Evolutionary conservation across 495 filamentous ascomycete genomes (phyloP).

Genomic region (Aspergillus olivimuriae): DNA sequence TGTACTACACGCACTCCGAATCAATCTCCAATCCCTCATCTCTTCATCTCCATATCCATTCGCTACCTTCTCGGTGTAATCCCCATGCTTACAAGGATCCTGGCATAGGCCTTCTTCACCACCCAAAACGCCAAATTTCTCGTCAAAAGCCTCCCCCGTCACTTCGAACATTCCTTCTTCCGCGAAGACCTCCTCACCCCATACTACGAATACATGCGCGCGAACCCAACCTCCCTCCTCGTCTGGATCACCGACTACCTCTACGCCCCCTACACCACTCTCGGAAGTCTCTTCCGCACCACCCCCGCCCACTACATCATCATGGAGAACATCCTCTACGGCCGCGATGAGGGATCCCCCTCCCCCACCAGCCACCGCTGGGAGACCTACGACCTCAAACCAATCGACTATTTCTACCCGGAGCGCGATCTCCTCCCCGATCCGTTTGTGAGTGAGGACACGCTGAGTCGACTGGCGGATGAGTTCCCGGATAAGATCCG

Average conservation of each 20-base stretch:
- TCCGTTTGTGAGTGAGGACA: conserved; percentile 49
- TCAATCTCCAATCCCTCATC: not conserved
- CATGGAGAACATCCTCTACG: conserved; percentile 66
- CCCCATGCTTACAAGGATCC: too few species aligned
- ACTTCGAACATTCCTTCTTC: conserved; percentile 65
- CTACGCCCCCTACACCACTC: conserved; percentile 40
- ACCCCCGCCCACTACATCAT: conserved; percentile 62
- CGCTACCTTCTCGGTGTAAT: not conserved
- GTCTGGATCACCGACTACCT: conserved; percentile 66
- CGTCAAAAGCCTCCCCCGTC: conserved; percentile 60
- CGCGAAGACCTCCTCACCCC: conserved; percentile 52
- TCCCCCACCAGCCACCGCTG: conserved; percentile 39
- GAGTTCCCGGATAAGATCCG: conserved; percentile 59
- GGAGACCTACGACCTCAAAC: conserved; percentile 68
- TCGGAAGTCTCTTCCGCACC: conserved; percentile 48
- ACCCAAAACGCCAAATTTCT: conserved; percentile 55
- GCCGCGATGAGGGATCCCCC: conserved; percentile 40
- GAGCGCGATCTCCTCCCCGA: conserved; percentile 61
- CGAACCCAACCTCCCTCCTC: conserved; percentile 49
- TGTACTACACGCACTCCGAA: not conserved
- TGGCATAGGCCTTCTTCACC: conserved; percentile 64
- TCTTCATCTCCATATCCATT: not conserved
- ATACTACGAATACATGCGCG: conserved; percentile 54
- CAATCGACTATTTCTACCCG: conserved; percentile 64
- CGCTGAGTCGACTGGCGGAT: conserved; percentile 53